phyloP scores from a whole-genome alignment of 306 rosid genomes.

The Gastrolobium bilobum region DNA sequence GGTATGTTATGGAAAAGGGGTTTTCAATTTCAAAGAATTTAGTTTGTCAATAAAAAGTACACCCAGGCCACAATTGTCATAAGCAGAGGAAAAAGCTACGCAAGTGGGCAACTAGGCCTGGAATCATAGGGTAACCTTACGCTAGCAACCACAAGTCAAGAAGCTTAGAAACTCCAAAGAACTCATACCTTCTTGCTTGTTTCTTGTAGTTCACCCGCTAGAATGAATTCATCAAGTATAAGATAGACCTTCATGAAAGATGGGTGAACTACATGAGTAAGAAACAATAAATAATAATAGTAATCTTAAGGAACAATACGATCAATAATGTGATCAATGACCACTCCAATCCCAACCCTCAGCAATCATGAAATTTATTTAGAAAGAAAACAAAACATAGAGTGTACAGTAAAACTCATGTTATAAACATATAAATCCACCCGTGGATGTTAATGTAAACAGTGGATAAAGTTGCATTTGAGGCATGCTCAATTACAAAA shows the following conservation, averaged over 20 bases:
- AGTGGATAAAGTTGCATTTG: constrained; percentile 4
- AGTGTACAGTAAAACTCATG: neutral
- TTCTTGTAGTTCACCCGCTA: constrained; percentile 69
- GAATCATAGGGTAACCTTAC: neutral
- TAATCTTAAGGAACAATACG: constrained; percentile 2
- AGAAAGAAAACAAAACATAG: constrained; percentile 9
- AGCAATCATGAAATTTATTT: neutral
- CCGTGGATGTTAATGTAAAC: neutral
- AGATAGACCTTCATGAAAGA: constrained; percentile 60
- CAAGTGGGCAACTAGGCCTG: constrained; percentile 8
- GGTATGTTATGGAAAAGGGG: constrained; percentile 13
- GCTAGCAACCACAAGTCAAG: constrained; percentile 11
- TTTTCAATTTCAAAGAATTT: constrained; percentile 13
- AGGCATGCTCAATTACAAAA: constrained; percentile 27
- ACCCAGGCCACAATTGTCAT: constrained; percentile 19
- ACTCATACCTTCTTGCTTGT: constrained; percentile 65
- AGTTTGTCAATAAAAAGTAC: neutral
- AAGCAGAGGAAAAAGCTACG: constrained; percentile 17
- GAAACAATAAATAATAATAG: constrained; percentile 7
- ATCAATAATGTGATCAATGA: constrained; percentile 22
- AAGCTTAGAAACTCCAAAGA: constrained; percentile 19
- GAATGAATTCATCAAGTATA: constrained; percentile 69
- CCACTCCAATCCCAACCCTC: constrained; percentile 1
- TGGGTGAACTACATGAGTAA: constrained; percentile 36
- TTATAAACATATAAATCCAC: neutral